These are phyloP conservation scores for Setaria italica DNA, from an alignment of 202 grass and related monocot genomes.

Conservation along the genomic window DNA sequence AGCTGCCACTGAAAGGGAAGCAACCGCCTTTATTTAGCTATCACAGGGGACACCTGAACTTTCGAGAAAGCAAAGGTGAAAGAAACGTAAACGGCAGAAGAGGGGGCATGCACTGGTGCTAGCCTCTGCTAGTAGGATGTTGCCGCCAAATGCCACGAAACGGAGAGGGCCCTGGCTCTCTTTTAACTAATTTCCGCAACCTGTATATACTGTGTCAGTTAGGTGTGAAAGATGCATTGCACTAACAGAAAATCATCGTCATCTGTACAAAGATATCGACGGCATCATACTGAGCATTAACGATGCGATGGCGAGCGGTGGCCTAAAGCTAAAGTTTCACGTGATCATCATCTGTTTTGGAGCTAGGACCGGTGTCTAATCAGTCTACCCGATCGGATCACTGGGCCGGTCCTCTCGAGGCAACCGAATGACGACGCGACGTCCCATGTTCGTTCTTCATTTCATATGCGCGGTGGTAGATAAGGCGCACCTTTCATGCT, in stretches of 20 bases:
- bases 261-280: neutral
- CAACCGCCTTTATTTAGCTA: neutral
- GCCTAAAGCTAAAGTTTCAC: slow-evolving; percentile 1
- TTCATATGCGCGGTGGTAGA: neutral
- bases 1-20: neutral
- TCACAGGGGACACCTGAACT: neutral
- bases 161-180: neutral
- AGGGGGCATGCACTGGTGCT: neutral
- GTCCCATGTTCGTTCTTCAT: neutral
- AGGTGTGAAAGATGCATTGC: slow-evolving; percentile 1
- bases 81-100: neutral
- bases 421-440: neutral
- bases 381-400: too few relatives aligned
- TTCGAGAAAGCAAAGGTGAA: neutral
- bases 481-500: neutral
- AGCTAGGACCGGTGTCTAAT: too few relatives aligned
- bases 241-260: neutral
- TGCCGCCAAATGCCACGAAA: neutral
- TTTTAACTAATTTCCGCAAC: neutral
- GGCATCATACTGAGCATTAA: neutral
- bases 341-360: neutral
- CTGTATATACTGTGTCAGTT: neutral
- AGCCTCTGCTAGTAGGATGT: neutral
- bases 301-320: neutral
- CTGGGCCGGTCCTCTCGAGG: neutral